phyloP scores from a whole-genome alignment of 108 stramenopile genomes.

The Cyclotella sp. region DNA sequence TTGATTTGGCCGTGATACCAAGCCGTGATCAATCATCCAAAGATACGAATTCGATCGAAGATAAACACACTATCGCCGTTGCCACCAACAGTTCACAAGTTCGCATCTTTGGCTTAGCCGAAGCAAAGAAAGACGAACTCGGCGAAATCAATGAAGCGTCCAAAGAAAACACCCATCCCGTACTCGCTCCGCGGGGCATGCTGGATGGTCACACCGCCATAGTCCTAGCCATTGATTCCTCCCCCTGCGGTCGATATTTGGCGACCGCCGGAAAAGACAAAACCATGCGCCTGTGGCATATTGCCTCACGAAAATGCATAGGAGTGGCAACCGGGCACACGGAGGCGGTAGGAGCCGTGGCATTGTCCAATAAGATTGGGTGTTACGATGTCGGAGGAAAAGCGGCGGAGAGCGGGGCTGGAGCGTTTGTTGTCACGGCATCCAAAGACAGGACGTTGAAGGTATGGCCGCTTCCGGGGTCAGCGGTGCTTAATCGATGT shows the following conservation, averaged over 20 bases:
- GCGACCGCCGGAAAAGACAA: constrained; percentile 94
- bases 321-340: constrained; percentile 87
- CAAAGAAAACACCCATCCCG: constrained; percentile 59
- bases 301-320: constrained; percentile 52
- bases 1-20: constrained; percentile 90
- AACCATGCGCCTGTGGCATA: constrained; percentile 83
- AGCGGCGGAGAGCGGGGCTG: constrained; percentile 83
- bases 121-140: constrained; percentile 19
- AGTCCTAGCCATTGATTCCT: constrained; percentile 91
- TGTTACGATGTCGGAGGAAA: constrained; percentile 86
- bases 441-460: constrained; percentile 94
- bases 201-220: constrained; percentile 95
- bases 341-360: constrained; percentile 86
- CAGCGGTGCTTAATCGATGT: constrained; percentile 48
- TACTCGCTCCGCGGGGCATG: constrained; percentile 57
- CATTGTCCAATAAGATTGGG: constrained; percentile 77
- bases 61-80: constrained; percentile 75
- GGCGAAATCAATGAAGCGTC: not conserved
- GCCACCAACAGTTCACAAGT: constrained; percentile 95
- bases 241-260: constrained; percentile 88
- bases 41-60: constrained; percentile 20
- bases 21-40: not conserved
- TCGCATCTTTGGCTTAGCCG: constrained; percentile 81
- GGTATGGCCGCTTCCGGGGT: constrained; percentile 90
- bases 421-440: constrained; percentile 90